phyloP scores from a whole-genome alignment of 768 basidiomycete genomes.

The Leucosporidium yakuticum region DNA sequence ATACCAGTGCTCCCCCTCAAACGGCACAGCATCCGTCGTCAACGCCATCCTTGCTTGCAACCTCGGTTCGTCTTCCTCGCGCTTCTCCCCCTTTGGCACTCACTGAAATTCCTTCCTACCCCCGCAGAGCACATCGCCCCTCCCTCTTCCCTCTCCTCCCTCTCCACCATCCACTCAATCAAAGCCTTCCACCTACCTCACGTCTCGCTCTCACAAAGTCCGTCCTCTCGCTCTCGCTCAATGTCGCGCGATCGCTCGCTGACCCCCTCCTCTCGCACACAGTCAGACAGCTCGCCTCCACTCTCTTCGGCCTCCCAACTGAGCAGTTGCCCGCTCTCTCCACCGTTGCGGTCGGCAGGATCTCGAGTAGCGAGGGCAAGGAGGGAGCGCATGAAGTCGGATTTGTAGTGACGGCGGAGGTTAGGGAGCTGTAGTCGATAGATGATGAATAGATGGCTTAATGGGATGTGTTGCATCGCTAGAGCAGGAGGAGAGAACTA shows the following conservation, averaged over 20 bases:
- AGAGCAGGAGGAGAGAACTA: too few relatives aligned
- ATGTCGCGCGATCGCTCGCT: not conserved
- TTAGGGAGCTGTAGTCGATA: too few relatives aligned
- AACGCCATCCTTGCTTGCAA: not conserved
- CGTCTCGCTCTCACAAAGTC: not conserved
- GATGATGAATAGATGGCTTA: too few relatives aligned
- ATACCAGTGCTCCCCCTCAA: not conserved
- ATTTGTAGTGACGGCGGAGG: too few relatives aligned
- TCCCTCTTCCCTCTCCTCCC: not conserved
- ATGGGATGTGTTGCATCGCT: too few relatives aligned
- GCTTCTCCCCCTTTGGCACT: not conserved
- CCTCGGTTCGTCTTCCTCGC: not conserved
- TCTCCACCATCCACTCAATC: not conserved
- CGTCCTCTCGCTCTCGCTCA: not conserved
- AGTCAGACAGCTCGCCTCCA: not conserved
- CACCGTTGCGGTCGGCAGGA: not conserved
- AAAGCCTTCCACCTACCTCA: constrained; percentile 1
- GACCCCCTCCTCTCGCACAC: not conserved
- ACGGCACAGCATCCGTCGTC: not conserved
- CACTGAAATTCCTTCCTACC: not conserved
- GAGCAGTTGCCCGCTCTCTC: not conserved
- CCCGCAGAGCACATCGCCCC: not conserved
- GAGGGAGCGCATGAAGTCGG: too few relatives aligned
- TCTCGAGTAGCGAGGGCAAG: not conserved
- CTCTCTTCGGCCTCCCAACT: not conserved